Percentiles rank a stretch among this genome's conserved stretches.
phyloP scores from a whole-genome alignment of 202 grass and related monocot genomes.

The Zizania palustris region DNA sequence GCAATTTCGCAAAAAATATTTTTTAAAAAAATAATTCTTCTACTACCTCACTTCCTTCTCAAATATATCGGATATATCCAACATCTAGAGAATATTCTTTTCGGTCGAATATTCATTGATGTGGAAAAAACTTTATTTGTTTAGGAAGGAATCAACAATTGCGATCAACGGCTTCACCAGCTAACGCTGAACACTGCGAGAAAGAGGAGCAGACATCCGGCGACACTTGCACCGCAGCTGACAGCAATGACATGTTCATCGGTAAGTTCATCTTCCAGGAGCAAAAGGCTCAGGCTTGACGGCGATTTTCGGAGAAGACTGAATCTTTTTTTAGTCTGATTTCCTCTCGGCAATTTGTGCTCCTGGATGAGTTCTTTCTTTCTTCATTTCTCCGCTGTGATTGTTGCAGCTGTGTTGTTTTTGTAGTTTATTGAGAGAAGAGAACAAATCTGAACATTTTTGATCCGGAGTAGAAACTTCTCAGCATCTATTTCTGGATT shows the following conservation, averaged over 20 bases:
- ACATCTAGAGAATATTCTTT: no score
- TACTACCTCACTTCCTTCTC: no score
- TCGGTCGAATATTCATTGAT: no score
- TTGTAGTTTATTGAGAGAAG: slow-evolving; percentile 6
- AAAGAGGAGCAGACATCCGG: background rate
- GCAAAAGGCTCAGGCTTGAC: slow-evolving; percentile 17
- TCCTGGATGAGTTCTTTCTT: slow-evolving; percentile 8
- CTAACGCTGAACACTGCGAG: background rate
- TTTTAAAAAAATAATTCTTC: no score
- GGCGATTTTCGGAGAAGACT: slow-evolving; percentile 21
- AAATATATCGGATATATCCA: no score
- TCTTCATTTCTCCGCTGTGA: background rate
- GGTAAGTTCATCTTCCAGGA: background rate
- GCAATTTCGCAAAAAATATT: no score
- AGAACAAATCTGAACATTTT: slow-evolving; percentile 2
- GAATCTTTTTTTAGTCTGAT: background rate
- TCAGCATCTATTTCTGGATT: no score
- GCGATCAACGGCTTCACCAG: slow-evolving; percentile 31
- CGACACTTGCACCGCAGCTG: background rate
- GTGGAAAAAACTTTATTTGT: no score
- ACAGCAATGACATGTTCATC: background rate
- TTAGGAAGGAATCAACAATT: slow-evolving; percentile 31
- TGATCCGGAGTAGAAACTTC: background rate
- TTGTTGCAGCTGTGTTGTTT: background rate
- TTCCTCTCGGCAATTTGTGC: background rate